Conservation (phyloP, 139 green algal species). For the Coccomyxa sp. region DNA sequence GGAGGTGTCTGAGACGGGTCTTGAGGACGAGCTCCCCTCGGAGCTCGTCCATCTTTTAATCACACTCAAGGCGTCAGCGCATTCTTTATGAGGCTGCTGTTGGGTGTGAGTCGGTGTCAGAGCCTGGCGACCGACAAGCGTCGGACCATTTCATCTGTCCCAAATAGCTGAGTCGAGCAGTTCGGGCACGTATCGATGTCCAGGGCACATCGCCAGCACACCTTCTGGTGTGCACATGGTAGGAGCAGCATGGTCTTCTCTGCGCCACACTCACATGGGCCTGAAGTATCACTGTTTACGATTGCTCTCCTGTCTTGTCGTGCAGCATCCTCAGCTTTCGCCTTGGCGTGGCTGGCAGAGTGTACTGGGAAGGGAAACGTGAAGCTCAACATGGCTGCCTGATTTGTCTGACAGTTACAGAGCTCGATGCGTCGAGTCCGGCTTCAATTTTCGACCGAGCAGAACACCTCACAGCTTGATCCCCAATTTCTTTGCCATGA, state of each 20-base stretch:
- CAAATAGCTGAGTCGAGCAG: no score
- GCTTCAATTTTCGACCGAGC: neutral
- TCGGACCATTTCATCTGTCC: neutral
- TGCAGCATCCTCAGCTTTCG: neutral
- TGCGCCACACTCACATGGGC: neutral
- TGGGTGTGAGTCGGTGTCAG: neutral
- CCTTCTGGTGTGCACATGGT: neutral
- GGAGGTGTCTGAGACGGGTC: neutral
- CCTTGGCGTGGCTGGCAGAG: neutral
- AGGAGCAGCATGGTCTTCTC: neutral
- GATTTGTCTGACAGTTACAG: neutral
- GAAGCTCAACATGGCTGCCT: neutral
- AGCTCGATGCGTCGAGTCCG: neutral
- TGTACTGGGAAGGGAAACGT: neutral
- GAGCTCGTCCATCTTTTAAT: neutral
- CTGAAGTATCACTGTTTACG: neutral
- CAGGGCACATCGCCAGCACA: neutral
- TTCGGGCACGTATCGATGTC: neutral
- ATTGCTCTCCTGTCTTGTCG: neutral
- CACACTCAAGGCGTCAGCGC: no score
- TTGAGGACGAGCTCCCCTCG: neutral
- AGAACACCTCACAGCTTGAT: neutral
- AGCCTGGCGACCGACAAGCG: neutral
- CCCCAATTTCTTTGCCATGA: constrained; percentile 1
- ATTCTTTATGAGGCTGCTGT: no score